phyloP scores from a whole-genome alignment of 192 early-diverging fungal genomes.

The Coemansia sp. region DNA sequence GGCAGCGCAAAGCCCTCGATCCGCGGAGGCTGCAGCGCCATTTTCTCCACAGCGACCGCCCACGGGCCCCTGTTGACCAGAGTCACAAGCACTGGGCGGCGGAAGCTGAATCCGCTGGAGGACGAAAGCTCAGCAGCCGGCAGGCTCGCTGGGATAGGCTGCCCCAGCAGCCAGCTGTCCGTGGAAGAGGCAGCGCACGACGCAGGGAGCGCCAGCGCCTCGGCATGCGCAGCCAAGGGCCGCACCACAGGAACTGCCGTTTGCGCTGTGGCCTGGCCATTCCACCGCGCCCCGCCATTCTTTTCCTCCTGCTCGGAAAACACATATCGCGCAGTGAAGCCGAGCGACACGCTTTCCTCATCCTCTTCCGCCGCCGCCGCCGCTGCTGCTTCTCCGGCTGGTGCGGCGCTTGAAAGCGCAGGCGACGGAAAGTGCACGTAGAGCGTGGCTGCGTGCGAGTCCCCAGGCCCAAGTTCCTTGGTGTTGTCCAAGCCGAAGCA shows the following conservation, averaged over 20 bases:
- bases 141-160: background rate
- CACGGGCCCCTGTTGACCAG: constrained; percentile 36
- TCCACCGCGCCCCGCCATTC: background rate
- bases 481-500: constrained; percentile 4
- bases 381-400: background rate
- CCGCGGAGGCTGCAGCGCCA: constrained; percentile 27
- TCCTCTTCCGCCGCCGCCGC: constrained; percentile 10
- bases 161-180: background rate
- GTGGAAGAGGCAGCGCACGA: background rate
- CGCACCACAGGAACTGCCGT: constrained; percentile 24
- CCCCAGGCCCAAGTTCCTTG: background rate
- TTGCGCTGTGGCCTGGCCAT: constrained; percentile 12
- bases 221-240: constrained; percentile 20
- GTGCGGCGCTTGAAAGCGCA: background rate
- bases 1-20: background rate
- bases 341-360: background rate
- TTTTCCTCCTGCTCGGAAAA: background rate
- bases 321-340: constrained; percentile 2
- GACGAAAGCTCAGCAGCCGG: constrained; percentile 7
- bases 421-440: constrained; percentile 26
- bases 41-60: constrained; percentile 13
- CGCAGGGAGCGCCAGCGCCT: constrained; percentile 15
- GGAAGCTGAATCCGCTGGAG: constrained; percentile 35
- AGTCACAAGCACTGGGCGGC: constrained; percentile 27
- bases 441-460: constrained; percentile 14